These are phyloP conservation scores for Pholiota microspora DNA, from an alignment of 768 basidiomycete genomes.

Conservation along the genomic window DNA sequence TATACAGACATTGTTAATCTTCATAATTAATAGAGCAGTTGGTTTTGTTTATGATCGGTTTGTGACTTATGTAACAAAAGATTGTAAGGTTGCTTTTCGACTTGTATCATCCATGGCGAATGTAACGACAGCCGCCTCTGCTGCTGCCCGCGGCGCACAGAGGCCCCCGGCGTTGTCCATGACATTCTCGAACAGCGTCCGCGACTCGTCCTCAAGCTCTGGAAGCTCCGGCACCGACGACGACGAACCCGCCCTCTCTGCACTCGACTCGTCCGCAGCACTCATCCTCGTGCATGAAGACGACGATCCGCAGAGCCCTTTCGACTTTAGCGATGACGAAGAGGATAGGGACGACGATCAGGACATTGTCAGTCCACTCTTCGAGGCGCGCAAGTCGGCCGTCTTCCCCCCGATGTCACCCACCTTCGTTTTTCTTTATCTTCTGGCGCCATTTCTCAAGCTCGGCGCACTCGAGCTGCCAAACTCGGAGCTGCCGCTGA, in stretches of 20 bases:
- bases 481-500: conserved; percentile 45
- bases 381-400: conserved; percentile 36
- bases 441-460: conserved; percentile 66
- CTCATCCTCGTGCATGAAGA: conserved; percentile 63
- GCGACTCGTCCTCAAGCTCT: conserved; percentile 23
- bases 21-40: neutral
- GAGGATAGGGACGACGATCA: conserved; percentile 45
- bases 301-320: conserved; percentile 42
- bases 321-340: conserved; percentile 35
- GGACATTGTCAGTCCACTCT: conserved; percentile 41
- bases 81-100: conserved; percentile 11
- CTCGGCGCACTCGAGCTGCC: conserved; percentile 66
- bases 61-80: neutral
- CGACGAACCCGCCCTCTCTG: conserved; percentile 24
- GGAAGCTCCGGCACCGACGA: conserved; percentile 23
- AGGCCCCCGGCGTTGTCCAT: conserved; percentile 16
- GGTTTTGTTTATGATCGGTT: conserved; percentile 1
- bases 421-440: conserved; percentile 62
- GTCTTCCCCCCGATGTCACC: conserved; percentile 55
- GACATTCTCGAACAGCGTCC: conserved; percentile 9
- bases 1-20: neutral
- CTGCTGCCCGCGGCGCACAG: conserved; percentile 9
- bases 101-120: conserved; percentile 14
- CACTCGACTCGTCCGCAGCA: conserved; percentile 45
- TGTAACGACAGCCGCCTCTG: conserved; percentile 12